Conservation (phyloP, 495 filamentous ascomycete genomes). For the Hypoxylon trugodes region DNA sequence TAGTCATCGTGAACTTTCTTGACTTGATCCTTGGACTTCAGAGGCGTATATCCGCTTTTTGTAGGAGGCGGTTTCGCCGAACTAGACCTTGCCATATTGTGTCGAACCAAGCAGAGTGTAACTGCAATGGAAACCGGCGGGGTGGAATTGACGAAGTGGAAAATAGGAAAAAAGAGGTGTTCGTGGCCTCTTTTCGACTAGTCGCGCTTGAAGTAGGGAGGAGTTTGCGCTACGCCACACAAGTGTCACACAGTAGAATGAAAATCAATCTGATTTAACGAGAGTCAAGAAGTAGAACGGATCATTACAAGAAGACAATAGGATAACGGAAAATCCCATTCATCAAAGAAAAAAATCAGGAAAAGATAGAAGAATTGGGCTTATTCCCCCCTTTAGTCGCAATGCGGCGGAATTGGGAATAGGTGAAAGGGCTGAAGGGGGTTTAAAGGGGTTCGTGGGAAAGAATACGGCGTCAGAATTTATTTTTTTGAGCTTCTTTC, state of each 20-base stretch:
- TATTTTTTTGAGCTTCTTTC: constrained; percentile 36
- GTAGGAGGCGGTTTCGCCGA: constrained; percentile 51
- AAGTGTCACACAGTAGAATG: constrained; percentile 24
- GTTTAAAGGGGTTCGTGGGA: constrained; percentile 17
- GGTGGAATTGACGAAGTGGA: constrained; percentile 6
- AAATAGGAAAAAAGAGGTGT: constrained; percentile 26
- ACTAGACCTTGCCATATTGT: constrained; percentile 53
- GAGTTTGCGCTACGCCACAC: constrained; percentile 23
- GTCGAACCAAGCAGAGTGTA: not conserved
- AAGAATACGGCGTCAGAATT: constrained; percentile 33
- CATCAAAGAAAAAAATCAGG: too few species aligned
- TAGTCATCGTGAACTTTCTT: constrained; percentile 61
- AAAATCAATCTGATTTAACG: constrained; percentile 49
- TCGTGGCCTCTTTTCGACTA: constrained; percentile 29
- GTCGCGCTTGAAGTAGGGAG: not conserved
- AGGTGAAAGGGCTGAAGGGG: constrained; percentile 19
- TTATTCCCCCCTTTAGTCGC: constrained; percentile 31
- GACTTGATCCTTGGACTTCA: constrained; percentile 45
- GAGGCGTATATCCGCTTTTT: constrained; percentile 36
- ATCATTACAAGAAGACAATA: constrained; percentile 54
- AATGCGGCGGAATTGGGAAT: constrained; percentile 24
- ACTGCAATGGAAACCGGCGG: constrained; percentile 4
- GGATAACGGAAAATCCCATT: constrained; percentile 40
- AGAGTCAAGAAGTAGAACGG: constrained; percentile 56
- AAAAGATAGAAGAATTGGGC: constrained; percentile 32